A percentile compares a stretch with the other conserved stretches of the same genome.
phyloP scores from a whole-genome alignment of 768 basidiomycete species.

The Cantharellus cinnabarinus region DNA sequence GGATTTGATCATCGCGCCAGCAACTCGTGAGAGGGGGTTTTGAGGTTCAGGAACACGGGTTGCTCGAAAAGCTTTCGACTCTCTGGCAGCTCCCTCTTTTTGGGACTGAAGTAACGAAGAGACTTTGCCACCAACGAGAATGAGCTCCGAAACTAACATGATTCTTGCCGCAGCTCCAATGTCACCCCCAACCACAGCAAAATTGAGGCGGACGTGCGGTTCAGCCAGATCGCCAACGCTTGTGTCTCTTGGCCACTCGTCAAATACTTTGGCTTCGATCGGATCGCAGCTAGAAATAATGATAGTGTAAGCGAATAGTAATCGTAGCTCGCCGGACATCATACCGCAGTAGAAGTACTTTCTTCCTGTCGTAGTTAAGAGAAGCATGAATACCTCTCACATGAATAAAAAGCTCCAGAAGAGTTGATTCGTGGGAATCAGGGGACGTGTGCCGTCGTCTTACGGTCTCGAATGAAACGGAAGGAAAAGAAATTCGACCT shows the following conservation, averaged over 20 bases:
- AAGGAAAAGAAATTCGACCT: conserved; percentile 42
- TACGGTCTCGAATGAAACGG: conserved; percentile 56
- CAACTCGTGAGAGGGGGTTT: conserved; percentile 69
- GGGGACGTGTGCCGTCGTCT: conserved; percentile 24
- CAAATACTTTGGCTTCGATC: conserved; percentile 46
- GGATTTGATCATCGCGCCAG: conserved; percentile 61
- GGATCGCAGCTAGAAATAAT: conserved; percentile 45
- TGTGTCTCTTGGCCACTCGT: conserved; percentile 52
- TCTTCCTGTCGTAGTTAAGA: conserved; percentile 59
- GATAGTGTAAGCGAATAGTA: not conserved
- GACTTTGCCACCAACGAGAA: conserved; percentile 57
- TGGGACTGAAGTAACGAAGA: conserved; percentile 51
- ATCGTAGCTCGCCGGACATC: conserved; percentile 11
- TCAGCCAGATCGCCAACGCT: conserved; percentile 21
- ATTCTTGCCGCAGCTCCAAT: conserved; percentile 49
- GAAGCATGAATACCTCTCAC: conserved; percentile 45
- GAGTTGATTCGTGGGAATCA: conserved; percentile 15
- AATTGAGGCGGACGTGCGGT: conserved; percentile 42
- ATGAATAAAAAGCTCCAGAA: conserved; percentile 57
- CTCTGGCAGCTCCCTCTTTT: conserved; percentile 52
- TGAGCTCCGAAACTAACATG: conserved; percentile 55
- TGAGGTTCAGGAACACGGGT: conserved; percentile 52
- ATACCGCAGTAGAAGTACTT: conserved; percentile 54
- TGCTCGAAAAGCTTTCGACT: conserved; percentile 59
- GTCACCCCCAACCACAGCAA: conserved; percentile 49